These are phyloP conservation scores for Acrocalymma vagum DNA, from an alignment of 2,329 filamentous ascomycete species.

Conservation along the genomic window DNA sequence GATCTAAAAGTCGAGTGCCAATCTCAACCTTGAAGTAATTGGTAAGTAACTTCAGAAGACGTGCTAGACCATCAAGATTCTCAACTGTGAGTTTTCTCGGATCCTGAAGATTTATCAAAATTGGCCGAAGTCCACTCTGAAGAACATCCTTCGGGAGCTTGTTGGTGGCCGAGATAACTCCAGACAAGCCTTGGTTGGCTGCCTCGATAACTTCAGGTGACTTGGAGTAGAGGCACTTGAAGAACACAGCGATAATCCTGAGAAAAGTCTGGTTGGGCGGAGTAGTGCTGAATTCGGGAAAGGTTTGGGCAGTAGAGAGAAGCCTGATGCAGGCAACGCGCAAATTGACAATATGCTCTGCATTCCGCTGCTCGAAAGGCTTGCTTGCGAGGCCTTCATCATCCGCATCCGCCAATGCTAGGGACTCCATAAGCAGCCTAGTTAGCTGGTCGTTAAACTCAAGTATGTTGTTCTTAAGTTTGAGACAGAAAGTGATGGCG, in stretches of 20 bases:
- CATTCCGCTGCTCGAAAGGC: constrained; percentile 92
- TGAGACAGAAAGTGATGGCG: constrained; percentile 93
- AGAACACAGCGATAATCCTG: constrained; percentile 90
- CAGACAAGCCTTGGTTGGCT: constrained; percentile 88
- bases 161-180: constrained; percentile 85
- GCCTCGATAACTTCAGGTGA: constrained; percentile 92
- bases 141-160: constrained; percentile 95
- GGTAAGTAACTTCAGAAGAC: constrained; percentile 87
- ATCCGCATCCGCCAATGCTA: constrained; percentile 92
- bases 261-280: constrained; percentile 69
- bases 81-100: constrained; percentile 88
- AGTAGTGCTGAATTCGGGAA: constrained; percentile 87
- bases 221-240: constrained; percentile 95
- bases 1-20: constrained; percentile 88
- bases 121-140: constrained; percentile 91
- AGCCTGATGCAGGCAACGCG: constrained; percentile 93
- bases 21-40: constrained; percentile 99
- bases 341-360: constrained; percentile 89
- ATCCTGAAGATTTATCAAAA: constrained; percentile 96
- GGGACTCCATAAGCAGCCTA: constrained; percentile 88
- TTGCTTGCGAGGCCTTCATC: constrained; percentile 89
- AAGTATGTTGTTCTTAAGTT: constrained; percentile 86
- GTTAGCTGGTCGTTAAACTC: constrained; percentile 92
- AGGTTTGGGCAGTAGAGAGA: constrained; percentile 90
- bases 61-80: constrained; percentile 88